Percentiles rank a stretch among this genome's conserved stretches.
Evolutionary conservation across 2,329 filamentous ascomycete genomes (phyloP).

Genomic region (Chaetomiaceae sp.): DNA sequence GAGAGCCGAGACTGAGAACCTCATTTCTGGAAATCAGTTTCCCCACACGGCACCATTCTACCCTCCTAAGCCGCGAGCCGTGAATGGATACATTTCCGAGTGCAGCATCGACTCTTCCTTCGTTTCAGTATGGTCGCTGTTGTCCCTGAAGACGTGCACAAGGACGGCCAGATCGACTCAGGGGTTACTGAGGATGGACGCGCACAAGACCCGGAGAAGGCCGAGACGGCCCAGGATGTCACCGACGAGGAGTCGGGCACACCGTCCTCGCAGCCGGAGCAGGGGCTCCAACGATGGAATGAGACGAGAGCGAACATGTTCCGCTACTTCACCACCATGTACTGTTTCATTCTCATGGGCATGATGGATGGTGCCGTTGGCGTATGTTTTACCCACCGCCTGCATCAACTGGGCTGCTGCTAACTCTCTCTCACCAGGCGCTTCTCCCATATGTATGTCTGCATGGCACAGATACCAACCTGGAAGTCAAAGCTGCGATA

Average conservation of each 20-base stretch:
- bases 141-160: neutral
- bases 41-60: no score
- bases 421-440: slow-evolving; percentile 33
- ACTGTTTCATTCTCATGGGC: slow-evolving; percentile 60
- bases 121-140: slow-evolving; percentile 7
- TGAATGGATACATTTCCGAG: neutral
- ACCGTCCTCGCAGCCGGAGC: neutral
- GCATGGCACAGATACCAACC: no score
- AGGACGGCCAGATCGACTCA: neutral
- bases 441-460: slow-evolving; percentile 44
- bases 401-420: neutral
- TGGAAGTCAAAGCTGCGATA: no score
- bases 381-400: slow-evolving; percentile 36
- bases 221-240: slow-evolving; percentile 2
- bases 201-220: slow-evolving; percentile 9
- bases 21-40: neutral
- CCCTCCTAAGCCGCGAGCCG: neutral
- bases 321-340: slow-evolving; percentile 55
- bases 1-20: no score
- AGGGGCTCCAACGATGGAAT: slow-evolving; percentile 56
- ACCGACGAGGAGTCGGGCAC: slow-evolving; percentile 21
- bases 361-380: slow-evolving; percentile 64
- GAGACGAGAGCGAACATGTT: slow-evolving; percentile 53
- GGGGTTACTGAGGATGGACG: neutral
- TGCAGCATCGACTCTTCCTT: neutral